phyloP scores from a whole-genome alignment of 495 filamentous ascomycete species.

The Aspergillus nidulans region DNA sequence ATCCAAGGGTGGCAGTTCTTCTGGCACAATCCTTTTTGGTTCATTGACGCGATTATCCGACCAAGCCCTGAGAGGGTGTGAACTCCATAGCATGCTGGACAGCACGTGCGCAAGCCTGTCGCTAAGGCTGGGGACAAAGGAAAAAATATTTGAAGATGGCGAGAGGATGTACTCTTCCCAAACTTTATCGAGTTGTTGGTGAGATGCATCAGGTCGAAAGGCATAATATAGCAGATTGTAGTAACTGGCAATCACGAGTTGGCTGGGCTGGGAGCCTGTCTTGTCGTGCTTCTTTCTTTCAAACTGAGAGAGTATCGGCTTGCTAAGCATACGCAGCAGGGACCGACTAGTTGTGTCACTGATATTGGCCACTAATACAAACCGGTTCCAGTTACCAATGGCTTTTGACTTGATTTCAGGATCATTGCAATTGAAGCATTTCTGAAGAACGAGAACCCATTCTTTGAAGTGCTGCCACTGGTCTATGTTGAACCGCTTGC shows the following conservation, averaged over 20 bases:
- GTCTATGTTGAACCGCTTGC: constrained; percentile 54
- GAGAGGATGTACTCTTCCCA: constrained; percentile 74
- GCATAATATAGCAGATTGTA: constrained; percentile 83
- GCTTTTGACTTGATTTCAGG: constrained; percentile 67
- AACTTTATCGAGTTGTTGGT: constrained; percentile 61
- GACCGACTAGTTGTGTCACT: constrained; percentile 55
- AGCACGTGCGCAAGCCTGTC: constrained; percentile 61
- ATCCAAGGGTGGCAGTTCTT: constrained; percentile 75
- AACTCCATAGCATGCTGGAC: constrained; percentile 61
- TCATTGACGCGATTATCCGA: constrained; percentile 63
- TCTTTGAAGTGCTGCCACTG: constrained; percentile 66
- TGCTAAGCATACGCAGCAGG: constrained; percentile 61
- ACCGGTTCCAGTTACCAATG: constrained; percentile 75
- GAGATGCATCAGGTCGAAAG: constrained; percentile 62
- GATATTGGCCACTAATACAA: constrained; percentile 66
- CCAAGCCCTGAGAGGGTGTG: constrained; percentile 61
- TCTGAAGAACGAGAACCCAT: constrained; percentile 74
- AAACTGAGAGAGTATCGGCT: constrained; percentile 66
- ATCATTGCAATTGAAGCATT: constrained; percentile 80
- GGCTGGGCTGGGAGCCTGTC: constrained; percentile 50
- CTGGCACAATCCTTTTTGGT: constrained; percentile 49
- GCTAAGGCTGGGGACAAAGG: constrained; percentile 28
- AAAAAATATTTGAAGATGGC: constrained; percentile 34
- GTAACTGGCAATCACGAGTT: constrained; percentile 62
- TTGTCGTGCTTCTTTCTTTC: constrained; percentile 57